Evolutionary conservation across 2,329 filamentous ascomycete species (phyloP).

Genomic region (Claviceps pusilla): DNA sequence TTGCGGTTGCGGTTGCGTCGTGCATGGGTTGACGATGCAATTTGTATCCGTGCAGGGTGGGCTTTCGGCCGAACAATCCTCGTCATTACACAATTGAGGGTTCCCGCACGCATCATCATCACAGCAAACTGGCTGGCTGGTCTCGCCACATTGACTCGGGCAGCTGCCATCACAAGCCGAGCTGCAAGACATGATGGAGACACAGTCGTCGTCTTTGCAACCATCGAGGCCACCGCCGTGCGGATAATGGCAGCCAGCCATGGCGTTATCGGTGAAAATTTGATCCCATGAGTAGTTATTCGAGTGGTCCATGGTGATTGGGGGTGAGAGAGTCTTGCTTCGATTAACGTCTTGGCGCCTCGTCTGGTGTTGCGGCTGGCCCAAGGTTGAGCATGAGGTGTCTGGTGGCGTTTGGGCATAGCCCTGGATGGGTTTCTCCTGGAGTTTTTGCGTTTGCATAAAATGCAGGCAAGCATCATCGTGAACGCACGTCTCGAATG

Average conservation of each 20-base stretch:
- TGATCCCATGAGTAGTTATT: conserved; percentile 8
- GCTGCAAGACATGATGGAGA: conserved; percentile 18
- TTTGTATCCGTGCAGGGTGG: conserved; percentile 21
- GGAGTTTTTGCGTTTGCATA: conserved; percentile 6
- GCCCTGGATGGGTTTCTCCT: conserved; percentile 5
- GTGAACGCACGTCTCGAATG: conserved; percentile 16
- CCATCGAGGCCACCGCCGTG: background rate
- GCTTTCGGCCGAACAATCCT: conserved; percentile 22
- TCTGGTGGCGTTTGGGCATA: conserved; percentile 5
- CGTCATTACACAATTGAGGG: conserved; percentile 12
- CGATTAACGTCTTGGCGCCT: background rate
- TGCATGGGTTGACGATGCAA: conserved; percentile 15
- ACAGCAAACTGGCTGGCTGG: conserved; percentile 20
- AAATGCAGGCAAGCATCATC: conserved; percentile 18
- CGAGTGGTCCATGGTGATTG: conserved; percentile 3
- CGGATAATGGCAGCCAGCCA: conserved; percentile 3
- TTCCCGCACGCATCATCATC: conserved; percentile 19
- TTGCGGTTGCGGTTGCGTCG: background rate
- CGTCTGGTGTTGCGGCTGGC: background rate
- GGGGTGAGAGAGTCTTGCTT: background rate
- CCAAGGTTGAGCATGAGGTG: background rate
- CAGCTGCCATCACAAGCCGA: conserved; percentile 22
- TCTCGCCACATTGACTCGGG: conserved; percentile 20
- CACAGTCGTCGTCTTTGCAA: conserved; percentile 15
- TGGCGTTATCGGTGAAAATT: conserved; percentile 6